phyloP scores from a whole-genome alignment of 2,329 filamentous ascomycete genomes.

The Simplicillium sp. region DNA sequence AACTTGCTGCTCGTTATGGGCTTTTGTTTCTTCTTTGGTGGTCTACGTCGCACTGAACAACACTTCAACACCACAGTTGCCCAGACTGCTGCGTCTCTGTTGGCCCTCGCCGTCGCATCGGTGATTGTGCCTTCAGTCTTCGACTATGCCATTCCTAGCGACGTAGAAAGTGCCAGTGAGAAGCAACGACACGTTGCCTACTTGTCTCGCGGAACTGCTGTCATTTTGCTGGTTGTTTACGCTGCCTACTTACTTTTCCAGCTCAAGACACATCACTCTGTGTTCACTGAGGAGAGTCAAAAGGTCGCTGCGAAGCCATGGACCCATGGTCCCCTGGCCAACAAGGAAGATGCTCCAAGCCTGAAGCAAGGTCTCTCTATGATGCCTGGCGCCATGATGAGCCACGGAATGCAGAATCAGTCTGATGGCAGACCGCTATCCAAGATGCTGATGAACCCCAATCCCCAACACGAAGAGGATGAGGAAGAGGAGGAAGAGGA shows the following conservation, averaged over 20 bases:
- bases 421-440: constrained; percentile 35
- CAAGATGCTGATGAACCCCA: constrained; percentile 31
- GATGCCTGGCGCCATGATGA: constrained; percentile 27
- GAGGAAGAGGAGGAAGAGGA: constrained; percentile 64
- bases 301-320: constrained; percentile 59
- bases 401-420: constrained; percentile 19
- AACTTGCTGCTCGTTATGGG: constrained; percentile 84
- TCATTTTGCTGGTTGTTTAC: constrained; percentile 81
- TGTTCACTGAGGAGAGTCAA: constrained; percentile 72
- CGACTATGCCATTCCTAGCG: constrained; percentile 38
- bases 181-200: constrained; percentile 40
- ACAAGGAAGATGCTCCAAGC: constrained; percentile 15
- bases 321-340: constrained; percentile 19
- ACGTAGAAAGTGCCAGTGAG: background rate
- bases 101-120: constrained; percentile 69
- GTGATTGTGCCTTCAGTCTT: constrained; percentile 90
- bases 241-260: constrained; percentile 82
- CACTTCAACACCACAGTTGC: constrained; percentile 89
- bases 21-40: constrained; percentile 87
- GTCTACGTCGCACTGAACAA: constrained; percentile 69
- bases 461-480: constrained; percentile 24
- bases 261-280: constrained; percentile 69
- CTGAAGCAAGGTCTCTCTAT: constrained; percentile 29
- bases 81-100: constrained; percentile 74
- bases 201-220: constrained; percentile 61